Evolutionary conservation across 495 filamentous ascomycete species (phyloP).

Genomic region (Lepidopterella palustris): DNA sequence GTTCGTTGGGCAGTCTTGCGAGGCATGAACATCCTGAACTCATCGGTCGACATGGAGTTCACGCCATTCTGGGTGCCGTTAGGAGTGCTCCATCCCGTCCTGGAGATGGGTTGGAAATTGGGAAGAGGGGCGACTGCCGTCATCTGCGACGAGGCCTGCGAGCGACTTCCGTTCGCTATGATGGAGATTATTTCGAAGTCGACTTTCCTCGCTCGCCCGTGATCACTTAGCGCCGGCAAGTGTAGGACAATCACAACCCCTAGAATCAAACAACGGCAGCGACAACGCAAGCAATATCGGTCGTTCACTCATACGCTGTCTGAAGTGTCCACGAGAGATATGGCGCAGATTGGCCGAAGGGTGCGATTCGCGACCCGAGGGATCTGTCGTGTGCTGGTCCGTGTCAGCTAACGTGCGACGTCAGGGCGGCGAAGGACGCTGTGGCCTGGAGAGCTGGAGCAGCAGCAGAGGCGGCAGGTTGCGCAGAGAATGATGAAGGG

Average conservation of each 20-base stretch:
- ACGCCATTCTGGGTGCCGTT: conserved; percentile 68
- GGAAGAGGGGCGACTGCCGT: conserved; percentile 94
- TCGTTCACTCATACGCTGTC: conserved; percentile 17
- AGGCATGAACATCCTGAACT: conserved; percentile 82
- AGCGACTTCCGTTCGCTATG: conserved; percentile 26
- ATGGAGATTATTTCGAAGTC: conserved; percentile 2
- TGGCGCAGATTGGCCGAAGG: conserved; percentile 16
- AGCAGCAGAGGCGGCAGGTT: conserved; percentile 8
- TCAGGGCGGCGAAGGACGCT: conserved; percentile 13
- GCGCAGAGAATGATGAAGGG: conserved; percentile 5
- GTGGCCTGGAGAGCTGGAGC: background rate
- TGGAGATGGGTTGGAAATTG: conserved; percentile 69
- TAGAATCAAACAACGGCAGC: conserved; percentile 18
- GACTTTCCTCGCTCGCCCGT: conserved; percentile 20
- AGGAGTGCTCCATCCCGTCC: conserved; percentile 58
- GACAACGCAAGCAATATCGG: conserved; percentile 8
- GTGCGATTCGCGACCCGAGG: conserved; percentile 5
- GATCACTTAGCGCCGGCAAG: conserved; percentile 19
- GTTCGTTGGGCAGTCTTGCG: conserved; percentile 77
- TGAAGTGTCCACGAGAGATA: background rate
- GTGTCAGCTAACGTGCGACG: conserved; percentile 12
- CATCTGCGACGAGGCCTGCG: conserved; percentile 55
- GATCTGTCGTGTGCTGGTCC: conserved; percentile 24
- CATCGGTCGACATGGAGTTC: conserved; percentile 77
- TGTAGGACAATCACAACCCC: conserved; percentile 8